phyloP scores from a whole-genome alignment of 2,329 filamentous ascomycete species.

The Exophiala spinifera region DNA sequence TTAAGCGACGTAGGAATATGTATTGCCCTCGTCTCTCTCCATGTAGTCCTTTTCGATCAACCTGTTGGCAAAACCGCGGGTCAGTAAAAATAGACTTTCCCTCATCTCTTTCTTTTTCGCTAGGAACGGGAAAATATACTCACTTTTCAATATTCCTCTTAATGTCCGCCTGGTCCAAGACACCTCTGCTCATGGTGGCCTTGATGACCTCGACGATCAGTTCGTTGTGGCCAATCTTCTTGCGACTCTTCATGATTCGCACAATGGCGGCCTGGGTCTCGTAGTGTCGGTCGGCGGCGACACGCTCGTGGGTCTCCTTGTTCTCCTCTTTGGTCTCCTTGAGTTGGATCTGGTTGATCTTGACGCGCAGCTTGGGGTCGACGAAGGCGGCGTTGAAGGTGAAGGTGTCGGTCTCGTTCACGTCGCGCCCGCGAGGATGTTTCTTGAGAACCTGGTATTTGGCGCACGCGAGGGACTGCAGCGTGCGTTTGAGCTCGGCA shows the following conservation, averaged over 20 bases:
- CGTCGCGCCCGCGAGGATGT: constrained; percentile 77
- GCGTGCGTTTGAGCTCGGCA: constrained; percentile 77
- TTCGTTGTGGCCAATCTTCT: constrained; percentile 80
- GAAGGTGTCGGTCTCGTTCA: constrained; percentile 77
- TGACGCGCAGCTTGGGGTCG: constrained; percentile 83
- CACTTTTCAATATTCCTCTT: constrained; percentile 97
- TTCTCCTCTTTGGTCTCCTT: constrained; percentile 96
- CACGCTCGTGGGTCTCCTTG: constrained; percentile 85
- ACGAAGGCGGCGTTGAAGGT: constrained; percentile 73
- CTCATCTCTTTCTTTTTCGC: background rate
- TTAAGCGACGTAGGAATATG: constrained; percentile 69
- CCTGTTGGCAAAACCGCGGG: constrained; percentile 42
- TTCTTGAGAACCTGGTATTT: constrained; percentile 82
- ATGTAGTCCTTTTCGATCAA: constrained; percentile 93
- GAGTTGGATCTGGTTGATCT: constrained; percentile 98
- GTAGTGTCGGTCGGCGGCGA: constrained; percentile 84
- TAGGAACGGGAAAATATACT: constrained; percentile 35
- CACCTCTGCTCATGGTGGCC: constrained; percentile 80
- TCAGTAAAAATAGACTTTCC: background rate
- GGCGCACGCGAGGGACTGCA: constrained; percentile 92
- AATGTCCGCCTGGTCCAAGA: constrained; percentile 80
- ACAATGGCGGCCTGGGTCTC: constrained; percentile 98
- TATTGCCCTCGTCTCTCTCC: constrained; percentile 69
- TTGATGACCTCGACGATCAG: constrained; percentile 89
- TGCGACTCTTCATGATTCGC: constrained; percentile 92